These are phyloP conservation scores for Leccinum variabile DNA, from an alignment of 1,284 basidiomycete species.

Conservation along the genomic window DNA sequence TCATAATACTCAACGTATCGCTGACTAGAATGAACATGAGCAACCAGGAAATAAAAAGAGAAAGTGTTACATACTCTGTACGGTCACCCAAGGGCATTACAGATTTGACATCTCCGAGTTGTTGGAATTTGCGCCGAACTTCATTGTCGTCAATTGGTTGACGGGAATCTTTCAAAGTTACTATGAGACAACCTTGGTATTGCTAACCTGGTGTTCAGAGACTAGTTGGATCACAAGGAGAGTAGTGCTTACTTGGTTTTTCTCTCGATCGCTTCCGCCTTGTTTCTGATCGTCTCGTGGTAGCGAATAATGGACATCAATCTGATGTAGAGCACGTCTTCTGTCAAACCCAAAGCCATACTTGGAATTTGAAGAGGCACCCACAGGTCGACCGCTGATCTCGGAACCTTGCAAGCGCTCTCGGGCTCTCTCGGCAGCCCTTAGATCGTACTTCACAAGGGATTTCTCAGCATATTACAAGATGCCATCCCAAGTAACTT, in stretches of 20 bases:
- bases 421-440: slow-evolving; percentile 88
- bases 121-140: slow-evolving; percentile 78
- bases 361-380: slow-evolving; percentile 33
- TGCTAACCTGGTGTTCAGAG: slow-evolving; percentile 41
- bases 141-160: slow-evolving; percentile 80
- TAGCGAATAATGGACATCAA: slow-evolving; percentile 97
- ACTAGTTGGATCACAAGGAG: neutral
- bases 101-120: slow-evolving; percentile 88
- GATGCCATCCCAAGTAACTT: slow-evolving; percentile 41
- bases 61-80: slow-evolving; percentile 56
- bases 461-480: slow-evolving; percentile 10
- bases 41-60: slow-evolving; percentile 3
- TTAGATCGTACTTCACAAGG: slow-evolving; percentile 74
- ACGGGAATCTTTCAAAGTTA: slow-evolving; percentile 73
- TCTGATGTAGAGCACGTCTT: slow-evolving; percentile 46
- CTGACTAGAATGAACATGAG: slow-evolving; percentile 49
- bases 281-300: slow-evolving; percentile 83
- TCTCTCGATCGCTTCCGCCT: slow-evolving; percentile 74
- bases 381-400: slow-evolving; percentile 80
- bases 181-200: slow-evolving; percentile 80
- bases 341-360: neutral
- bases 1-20: slow-evolving; percentile 90
- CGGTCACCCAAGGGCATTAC: slow-evolving; percentile 68
- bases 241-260: slow-evolving; percentile 69
- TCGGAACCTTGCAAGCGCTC: slow-evolving; percentile 85